A percentile compares a stretch with the other conserved stretches of the same genome.
These are phyloP conservation scores for Galerina sulciceps DNA, from an alignment of 768 basidiomycete species.

Conservation along the genomic window DNA sequence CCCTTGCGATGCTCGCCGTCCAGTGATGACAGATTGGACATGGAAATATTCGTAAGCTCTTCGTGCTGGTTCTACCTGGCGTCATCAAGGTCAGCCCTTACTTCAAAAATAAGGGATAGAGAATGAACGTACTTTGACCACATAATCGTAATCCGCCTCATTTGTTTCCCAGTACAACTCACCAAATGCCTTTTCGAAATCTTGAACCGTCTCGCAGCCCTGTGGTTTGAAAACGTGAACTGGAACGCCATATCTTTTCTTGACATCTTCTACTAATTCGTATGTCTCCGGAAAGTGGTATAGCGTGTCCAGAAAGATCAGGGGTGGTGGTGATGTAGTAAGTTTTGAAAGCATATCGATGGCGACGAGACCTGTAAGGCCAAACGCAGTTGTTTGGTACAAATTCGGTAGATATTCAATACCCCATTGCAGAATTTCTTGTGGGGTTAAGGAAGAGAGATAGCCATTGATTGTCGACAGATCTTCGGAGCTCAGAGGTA, in stretches of 20 bases:
- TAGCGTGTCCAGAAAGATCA: conserved; percentile 96
- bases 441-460: conserved; percentile 73
- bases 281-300: conserved; percentile 97
- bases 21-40: conserved; percentile 92
- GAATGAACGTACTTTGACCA: conserved; percentile 73
- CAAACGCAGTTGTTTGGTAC: conserved; percentile 96
- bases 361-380: conserved; percentile 91
- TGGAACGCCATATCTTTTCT: conserved; percentile 69
- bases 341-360: conserved; percentile 94
- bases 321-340: conserved; percentile 67
- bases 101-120: background rate
- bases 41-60: conserved; percentile 81
- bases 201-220: conserved; percentile 63
- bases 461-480: conserved; percentile 74
- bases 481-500: conserved; percentile 62
- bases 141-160: conserved; percentile 88
- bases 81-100: background rate
- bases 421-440: conserved; percentile 88
- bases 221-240: conserved; percentile 83
- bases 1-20: conserved; percentile 91
- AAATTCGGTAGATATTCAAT: conserved; percentile 77
- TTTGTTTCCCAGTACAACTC: conserved; percentile 85
- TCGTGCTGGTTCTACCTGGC: conserved; percentile 89
- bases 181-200: conserved; percentile 84
- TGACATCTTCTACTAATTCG: conserved; percentile 83